Evolutionary conservation across 73 alveolate species (phyloP).

Genomic region (Paramecium sexaurelia): DNA sequence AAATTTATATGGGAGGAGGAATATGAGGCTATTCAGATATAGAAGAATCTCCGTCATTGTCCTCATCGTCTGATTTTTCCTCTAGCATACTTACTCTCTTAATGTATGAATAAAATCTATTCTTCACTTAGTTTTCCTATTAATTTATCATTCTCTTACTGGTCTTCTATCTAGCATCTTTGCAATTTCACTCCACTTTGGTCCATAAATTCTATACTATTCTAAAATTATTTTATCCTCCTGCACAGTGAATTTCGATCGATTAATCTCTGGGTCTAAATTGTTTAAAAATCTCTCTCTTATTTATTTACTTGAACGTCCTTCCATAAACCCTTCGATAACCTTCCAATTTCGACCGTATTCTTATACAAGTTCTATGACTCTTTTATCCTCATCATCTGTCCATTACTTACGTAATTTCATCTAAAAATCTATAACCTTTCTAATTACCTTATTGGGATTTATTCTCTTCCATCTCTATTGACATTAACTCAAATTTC

Average conservation of each 20-base stretch:
- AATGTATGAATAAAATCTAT: not conserved
- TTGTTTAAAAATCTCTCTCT: constrained; percentile 13
- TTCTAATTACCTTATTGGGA: not conserved
- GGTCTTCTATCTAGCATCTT: constrained; percentile 8
- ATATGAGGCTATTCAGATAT: not conserved
- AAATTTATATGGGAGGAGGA: not conserved
- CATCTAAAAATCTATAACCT: not conserved
- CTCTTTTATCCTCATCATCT: constrained; percentile 19
- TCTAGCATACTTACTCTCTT: not conserved
- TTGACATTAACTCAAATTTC: not conserved
- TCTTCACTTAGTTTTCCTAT: constrained; percentile 23
- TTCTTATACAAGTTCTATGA: not conserved
- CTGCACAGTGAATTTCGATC: not conserved
- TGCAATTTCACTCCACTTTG: constrained; percentile 31
- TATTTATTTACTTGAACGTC: not conserved
- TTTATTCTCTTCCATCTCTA: constrained; percentile 8
- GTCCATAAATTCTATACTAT: not conserved
- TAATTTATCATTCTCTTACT: not conserved
- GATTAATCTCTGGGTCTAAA: constrained; percentile 33
- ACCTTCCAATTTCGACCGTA: not conserved
- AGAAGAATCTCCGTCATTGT: not conserved
- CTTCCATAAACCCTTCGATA: not conserved
- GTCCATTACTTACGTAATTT: not conserved
- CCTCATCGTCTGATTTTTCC: not conserved
- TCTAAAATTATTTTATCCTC: not conserved